These are phyloP conservation scores for Xylaria multiplex DNA, from an alignment of 2,329 filamentous ascomycete species.

Conservation along the genomic window DNA sequence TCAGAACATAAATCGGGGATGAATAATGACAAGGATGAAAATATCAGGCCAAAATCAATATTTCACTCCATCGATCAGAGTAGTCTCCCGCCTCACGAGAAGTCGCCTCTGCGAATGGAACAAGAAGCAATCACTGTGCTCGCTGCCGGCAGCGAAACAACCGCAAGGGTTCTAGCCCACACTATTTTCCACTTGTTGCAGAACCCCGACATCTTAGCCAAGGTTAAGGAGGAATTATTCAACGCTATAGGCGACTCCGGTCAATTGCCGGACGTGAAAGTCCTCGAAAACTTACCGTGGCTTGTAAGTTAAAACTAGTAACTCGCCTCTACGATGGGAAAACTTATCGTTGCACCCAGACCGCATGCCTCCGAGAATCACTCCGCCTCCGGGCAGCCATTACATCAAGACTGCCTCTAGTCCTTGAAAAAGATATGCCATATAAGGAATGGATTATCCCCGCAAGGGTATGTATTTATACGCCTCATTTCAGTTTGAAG, in stretches of 20 bases:
- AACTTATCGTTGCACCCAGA: neutral
- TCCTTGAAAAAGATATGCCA: neutral
- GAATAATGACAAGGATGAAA: neutral
- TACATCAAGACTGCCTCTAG: constrained; percentile 3
- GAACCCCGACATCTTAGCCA: neutral
- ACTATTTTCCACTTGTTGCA: constrained; percentile 5
- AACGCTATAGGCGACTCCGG: neutral
- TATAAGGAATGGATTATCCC: constrained; percentile 12
- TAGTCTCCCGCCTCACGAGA: neutral
- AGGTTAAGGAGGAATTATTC: neutral
- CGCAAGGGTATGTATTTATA: neutral
- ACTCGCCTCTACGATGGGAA: neutral
- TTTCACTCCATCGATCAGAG: constrained; percentile 10
- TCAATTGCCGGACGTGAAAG: neutral
- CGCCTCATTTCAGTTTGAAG: too few relatives aligned
- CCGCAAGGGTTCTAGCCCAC: constrained; percentile 3
- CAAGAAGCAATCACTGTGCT: constrained; percentile 6
- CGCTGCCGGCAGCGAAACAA: constrained; percentile 1
- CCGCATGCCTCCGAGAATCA: constrained; percentile 2
- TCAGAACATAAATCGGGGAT: neutral
- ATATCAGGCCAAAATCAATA: neutral
- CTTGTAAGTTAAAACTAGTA: neutral
- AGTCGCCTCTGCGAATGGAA: neutral
- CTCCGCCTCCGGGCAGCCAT: constrained; percentile 3
- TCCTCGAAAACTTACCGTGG: neutral